Percentiles rank a stretch among this genome's conserved stretches.
These are phyloP conservation scores for Cadophora sp. DNA, from an alignment of 2,329 filamentous ascomycete species.

Conservation along the genomic window DNA sequence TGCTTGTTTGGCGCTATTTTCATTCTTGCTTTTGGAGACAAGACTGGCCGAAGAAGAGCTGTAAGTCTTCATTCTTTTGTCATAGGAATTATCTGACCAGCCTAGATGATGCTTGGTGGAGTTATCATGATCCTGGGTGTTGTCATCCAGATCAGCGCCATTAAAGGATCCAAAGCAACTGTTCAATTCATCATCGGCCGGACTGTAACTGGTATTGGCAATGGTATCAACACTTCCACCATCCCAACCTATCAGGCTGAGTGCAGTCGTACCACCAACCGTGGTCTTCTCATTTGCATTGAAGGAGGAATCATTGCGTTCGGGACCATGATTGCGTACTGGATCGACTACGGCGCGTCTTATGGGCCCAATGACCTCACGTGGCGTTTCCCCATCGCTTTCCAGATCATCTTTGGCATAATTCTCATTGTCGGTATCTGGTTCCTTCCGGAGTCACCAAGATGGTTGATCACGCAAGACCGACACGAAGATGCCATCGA, in stretches of 20 bases:
- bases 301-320: conserved; percentile 65
- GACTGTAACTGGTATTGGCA: conserved; percentile 57
- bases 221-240: conserved; percentile 57
- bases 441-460: conserved; percentile 93
- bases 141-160: conserved; percentile 48
- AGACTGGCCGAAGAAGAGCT: conserved; percentile 61
- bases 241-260: conserved; percentile 72
- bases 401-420: conserved; percentile 92
- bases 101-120: conserved; percentile 60
- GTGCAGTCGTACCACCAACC: conserved; percentile 47
- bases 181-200: conserved; percentile 63
- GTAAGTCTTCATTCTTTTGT: conserved; percentile 49
- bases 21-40: conserved; percentile 57
- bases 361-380: conserved; percentile 84
- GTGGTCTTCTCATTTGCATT: conserved; percentile 57
- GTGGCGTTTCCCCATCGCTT: conserved; percentile 87
- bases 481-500: conserved; percentile 97
- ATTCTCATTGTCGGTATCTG: conserved; percentile 84
- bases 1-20: conserved; percentile 60
- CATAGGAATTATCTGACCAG: conserved; percentile 47
- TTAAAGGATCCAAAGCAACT: conserved; percentile 47
- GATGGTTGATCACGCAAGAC: conserved; percentile 96
- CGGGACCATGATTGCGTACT: conserved; percentile 85
- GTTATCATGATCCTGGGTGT: conserved; percentile 65
- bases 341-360: conserved; percentile 97